Evolutionary conservation across 495 filamentous ascomycete species (phyloP), one percentile per base, ranked within the genome.

Genomic region (Penicillium lividum): DNA sequence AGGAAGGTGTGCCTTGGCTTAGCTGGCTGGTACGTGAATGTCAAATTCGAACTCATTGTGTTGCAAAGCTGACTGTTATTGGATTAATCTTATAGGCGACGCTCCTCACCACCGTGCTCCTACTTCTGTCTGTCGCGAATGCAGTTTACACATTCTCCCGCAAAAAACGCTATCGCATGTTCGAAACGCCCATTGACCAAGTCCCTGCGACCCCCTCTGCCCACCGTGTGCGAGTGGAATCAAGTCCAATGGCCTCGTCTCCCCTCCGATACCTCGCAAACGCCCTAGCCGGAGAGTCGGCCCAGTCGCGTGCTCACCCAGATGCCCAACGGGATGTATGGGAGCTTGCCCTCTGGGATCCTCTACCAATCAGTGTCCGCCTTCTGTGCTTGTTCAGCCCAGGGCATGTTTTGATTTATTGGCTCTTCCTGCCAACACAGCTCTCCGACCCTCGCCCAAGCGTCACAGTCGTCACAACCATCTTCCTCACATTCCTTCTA

Each of bases 301-400:
- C 89, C 13, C 84, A 91, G 54, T 83, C 87, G 50, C 85, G 92
- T 67, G 86, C 91, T 15, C 90, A 96, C 69, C 92, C 93, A 1
- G 89, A 96, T 77, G 82, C 85, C 43, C 84, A 86, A 25, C 81
- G 88, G 4, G 94, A 98, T 73, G 94, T 98, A 25, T 98, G 95
- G 95, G 92, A 98, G 73, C 70, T 98, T 53, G 83, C 87, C 0
- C 82, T 98, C 15, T 98, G 94, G 94, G 92, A 98, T 65, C 94
- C 94, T 13, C 79, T 89, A 29, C 91, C 94, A 7, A 79, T 96
- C 38, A 90, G 86, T 50, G 72, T 97, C 50, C 85, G 86, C 4
- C 74, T 97, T 4, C 94, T 98, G 68, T 95, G 89, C 62, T 77
- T 94, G 47, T 96, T 98, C 75, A 96, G 92, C 64, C 94, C 94